Percentiles rank a stretch among this genome's conserved stretches.
phyloP scores from a whole-genome alignment of 352 stramenopile species.

The Pelagophyceae sp. region DNA sequence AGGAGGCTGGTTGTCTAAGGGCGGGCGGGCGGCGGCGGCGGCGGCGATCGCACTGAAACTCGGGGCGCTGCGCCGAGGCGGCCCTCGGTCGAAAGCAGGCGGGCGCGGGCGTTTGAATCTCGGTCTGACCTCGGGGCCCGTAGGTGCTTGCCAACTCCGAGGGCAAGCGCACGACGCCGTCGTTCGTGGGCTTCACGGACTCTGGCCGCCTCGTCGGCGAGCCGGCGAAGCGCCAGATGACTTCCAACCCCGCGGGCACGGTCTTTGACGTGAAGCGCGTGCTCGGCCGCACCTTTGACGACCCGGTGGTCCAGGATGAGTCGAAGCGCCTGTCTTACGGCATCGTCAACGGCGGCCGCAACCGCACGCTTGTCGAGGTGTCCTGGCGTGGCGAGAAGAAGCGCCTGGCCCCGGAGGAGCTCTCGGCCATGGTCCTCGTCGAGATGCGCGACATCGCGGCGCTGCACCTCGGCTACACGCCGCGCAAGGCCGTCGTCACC shows the following conservation, averaged over 20 bases:
- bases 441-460: conserved; percentile 68
- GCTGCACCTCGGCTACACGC: conserved; percentile 44
- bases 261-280: conserved; percentile 93
- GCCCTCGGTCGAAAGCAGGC: too few species aligned
- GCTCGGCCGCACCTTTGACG: conserved; percentile 82
- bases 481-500: conserved; percentile 48
- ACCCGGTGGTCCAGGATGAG: conserved; percentile 53
- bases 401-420: conserved; percentile 67
- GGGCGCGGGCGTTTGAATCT: too few species aligned
- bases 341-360: conserved; percentile 54
- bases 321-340: conserved; percentile 59
- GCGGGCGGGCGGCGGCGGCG: too few species aligned
- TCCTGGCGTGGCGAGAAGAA: conserved; percentile 66
- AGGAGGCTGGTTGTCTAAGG: too few species aligned
- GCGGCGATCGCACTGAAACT: too few species aligned
- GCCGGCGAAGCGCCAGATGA: conserved; percentile 75
- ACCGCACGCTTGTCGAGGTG: conserved; percentile 68
- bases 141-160: conserved; percentile 97
- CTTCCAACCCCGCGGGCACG: conserved; percentile 86
- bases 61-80: too few species aligned
- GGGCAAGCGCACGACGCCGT: conserved; percentile 86
- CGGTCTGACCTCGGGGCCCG: too few species aligned
- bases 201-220: conserved; percentile 84
- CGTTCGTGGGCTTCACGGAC: conserved; percentile 88
- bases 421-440: conserved; percentile 68